Evolutionary conservation across 73 alveolate genomes (phyloP), one percentile per base, ranked within the genome.

Genomic region (Paraurostyla sp.): DNA sequence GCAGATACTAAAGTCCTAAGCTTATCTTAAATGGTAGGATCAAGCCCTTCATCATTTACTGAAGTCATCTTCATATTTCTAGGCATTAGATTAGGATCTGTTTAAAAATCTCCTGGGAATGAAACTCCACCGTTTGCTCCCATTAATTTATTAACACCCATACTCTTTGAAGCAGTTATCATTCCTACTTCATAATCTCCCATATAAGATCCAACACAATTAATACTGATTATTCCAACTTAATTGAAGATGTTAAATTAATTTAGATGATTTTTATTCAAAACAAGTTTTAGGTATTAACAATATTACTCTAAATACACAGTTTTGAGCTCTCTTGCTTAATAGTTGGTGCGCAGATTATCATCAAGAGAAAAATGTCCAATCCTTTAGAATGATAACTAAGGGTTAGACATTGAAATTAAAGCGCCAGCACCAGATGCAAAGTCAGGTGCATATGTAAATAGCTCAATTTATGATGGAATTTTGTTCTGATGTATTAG

Each of bases 251-350:
- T 84, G 88, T 96, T 96, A 75, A 88, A 73, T 58, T 92, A 80
- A 91, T 93, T 94, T 29, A 38, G 59, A 60, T 89, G 87, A 59
- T 91, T 90, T 85, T 94, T 96, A 68, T 76, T 57, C 27, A 92
- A 73, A 46, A 88, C 96, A 33, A 96, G 83, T 85, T 96, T 96
- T 46, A 96, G 82, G 87, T 92, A 96, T 78, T 92, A 85, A 75
- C 96, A 96, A 71, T 92, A 88, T 83, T 76, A 86, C 73, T 96
- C 97, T 29, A 96, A 68, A 83, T 58, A 94, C 29, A 96, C 96
- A 68, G 93, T 85, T 80, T 96, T 96, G 38, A 94, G 80, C 88
- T 96, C 99, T 87, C 99, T 88, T 41, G 98, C 97, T 87, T 92
- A 52, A 75, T 89, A 94, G 78, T 96, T 94, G 25, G 96, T 80